Evolutionary conservation across 2,329 filamentous ascomycete species (phyloP), one percentile per base, ranked within the genome.

Genomic region (Sporothrix phasma): DNA sequence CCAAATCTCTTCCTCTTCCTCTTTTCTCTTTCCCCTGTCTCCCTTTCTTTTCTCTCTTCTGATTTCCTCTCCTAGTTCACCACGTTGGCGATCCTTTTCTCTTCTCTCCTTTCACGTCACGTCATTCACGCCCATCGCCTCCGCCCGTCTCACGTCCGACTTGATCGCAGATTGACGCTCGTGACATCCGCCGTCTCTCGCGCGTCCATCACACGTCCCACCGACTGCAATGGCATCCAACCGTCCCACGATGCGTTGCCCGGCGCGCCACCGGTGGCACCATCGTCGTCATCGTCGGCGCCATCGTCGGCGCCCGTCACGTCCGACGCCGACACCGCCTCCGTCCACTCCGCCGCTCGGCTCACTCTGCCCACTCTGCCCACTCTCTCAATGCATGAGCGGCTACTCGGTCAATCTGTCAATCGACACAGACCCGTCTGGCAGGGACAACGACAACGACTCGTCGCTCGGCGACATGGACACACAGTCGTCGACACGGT

Each of bases 391-490:
- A 64, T 17, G 61, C 22, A 64, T 66, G 65, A 62, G 62, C 34
- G 62, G 62, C n/a, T 66, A 64, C 47, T 62, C 65, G 5, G 19
- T 64, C 19, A 58, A 29, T 11, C 37, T 66, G n/a, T 60, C 43
- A n/a, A 60, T 60, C 13, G 41, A 61, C 46, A 47, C 43, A 13
- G 54, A 65, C 29, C n/a, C n/a, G n/a, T n/a, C n/a, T n/a, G n/a
- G n/a, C n/a, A 54, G 31, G 6, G 53, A 62, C n/a, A 29, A 41
- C 26, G 65, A 66, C 61, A 61, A 45, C 26, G 61, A 65, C 31
- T 63, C 61, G n/a, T 59, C 65, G 1, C 37, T 66, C 4, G 63
- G 61, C 34, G 63, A 65, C n/a, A 49, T 65, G n/a, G 63, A 63
- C 24, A 45, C 26, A 2, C 24, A 41, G 60, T 65, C 63, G 19